phyloP scores from a whole-genome alignment of 305 asterid species.

The Plantago rigida region DNA sequence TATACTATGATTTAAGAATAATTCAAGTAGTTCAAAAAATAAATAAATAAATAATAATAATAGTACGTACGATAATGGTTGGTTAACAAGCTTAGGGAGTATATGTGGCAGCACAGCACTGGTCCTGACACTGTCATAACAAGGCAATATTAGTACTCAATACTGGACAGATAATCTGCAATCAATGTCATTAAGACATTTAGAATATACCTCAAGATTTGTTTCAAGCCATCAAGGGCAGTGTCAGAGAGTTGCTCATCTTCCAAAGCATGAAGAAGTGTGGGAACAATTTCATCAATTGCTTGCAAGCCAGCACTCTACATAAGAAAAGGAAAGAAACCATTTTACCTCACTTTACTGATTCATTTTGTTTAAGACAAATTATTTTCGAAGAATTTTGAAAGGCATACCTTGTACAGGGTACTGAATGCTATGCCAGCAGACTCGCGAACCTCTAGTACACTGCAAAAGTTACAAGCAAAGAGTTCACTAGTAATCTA shows the following conservation, averaged over 20 bases:
- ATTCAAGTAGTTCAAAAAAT: background rate
- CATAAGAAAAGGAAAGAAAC: conserved; percentile 18
- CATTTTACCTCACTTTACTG: conserved; percentile 8
- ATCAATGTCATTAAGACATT: conserved; percentile 14
- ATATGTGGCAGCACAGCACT: conserved; percentile 96
- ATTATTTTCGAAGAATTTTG: conserved; percentile 17
- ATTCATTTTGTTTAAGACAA: conserved; percentile 20
- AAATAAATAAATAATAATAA: conserved; percentile 10
- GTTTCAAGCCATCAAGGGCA: conserved; percentile 97
- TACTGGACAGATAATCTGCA: conserved; percentile 13
- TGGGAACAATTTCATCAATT: conserved; percentile 96
- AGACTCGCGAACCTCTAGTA: conserved; percentile 83
- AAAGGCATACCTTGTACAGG: conserved; percentile 71
- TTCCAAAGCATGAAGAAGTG: conserved; percentile 90
- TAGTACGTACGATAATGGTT: conserved; percentile 74
- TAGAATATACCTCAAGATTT: conserved; percentile 64
- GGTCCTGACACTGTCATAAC: conserved; percentile 76
- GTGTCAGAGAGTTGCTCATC: conserved; percentile 80
- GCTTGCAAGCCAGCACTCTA: conserved; percentile 99
- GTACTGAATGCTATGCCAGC: conserved; percentile 95
- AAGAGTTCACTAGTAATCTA: conserved; percentile 18
- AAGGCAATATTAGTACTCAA: conserved; percentile 23
- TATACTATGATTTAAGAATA: conserved; percentile 12
- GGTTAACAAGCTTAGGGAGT: conserved; percentile 94
- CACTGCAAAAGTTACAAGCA: conserved; percentile 37